Conservation (phyloP, 805 yeast genomes). For the Ogataea ganodermae region DNA sequence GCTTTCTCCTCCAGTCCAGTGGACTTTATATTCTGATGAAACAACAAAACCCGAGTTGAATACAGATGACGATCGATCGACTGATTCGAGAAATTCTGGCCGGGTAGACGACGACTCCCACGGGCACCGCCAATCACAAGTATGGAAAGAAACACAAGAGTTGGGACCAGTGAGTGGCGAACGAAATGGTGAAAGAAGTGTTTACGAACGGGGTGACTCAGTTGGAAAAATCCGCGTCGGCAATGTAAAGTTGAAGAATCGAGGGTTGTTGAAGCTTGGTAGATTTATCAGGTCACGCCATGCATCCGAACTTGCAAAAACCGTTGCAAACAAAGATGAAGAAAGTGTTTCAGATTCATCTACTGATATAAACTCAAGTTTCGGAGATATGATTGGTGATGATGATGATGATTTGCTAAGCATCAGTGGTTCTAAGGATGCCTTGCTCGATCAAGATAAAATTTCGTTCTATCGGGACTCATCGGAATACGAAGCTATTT, state of each 20-base stretch:
- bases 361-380: slow-evolving; percentile 11
- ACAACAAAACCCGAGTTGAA: neutral
- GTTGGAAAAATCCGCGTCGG: neutral
- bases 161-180: neutral
- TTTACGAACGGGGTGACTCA: neutral
- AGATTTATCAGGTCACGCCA: slow-evolving; percentile 14
- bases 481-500: neutral
- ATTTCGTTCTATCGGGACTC: neutral
- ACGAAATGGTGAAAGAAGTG: neutral
- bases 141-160: no score
- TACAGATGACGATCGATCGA: neutral
- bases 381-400: slow-evolving; percentile 8
- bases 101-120: neutral
- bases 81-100: neutral
- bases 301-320: neutral
- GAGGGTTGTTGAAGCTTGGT: slow-evolving; percentile 14
- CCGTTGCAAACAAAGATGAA: slow-evolving; percentile 9
- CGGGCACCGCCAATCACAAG: no score
- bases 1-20: no score
- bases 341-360: slow-evolving; percentile 8
- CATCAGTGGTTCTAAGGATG: no score
- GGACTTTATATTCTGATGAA: neutral
- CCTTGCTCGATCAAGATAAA: neutral
- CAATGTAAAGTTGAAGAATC: slow-evolving; percentile 2
- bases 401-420: no score